Percentiles rank a stretch among this genome's conserved stretches.
Conservation (phyloP, 148 eudicot genomes). For the Vaccinium vitisidaea region DNA sequence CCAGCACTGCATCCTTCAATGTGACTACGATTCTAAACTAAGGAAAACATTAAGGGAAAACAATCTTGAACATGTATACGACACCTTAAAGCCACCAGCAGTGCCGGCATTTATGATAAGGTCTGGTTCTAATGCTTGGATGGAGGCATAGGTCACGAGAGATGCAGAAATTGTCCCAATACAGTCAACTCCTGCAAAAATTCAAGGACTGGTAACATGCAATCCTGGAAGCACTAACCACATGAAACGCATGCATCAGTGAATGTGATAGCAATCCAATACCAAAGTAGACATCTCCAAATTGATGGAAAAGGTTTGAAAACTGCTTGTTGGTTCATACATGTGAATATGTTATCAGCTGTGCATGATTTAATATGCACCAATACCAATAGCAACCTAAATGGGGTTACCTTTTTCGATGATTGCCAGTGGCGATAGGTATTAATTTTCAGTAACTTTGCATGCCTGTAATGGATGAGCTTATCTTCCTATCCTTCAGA, state of each 20-base stretch:
- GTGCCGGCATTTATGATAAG: constrained; percentile 98
- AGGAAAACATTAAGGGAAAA: neutral
- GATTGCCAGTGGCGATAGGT: neutral
- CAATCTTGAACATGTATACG: neutral
- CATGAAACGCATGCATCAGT: neutral
- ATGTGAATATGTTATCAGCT: neutral
- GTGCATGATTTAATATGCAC: neutral
- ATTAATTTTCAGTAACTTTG: neutral
- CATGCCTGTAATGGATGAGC: neutral
- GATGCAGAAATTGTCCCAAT: constrained; percentile 92
- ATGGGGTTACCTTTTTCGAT: neutral
- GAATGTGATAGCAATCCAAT: neutral
- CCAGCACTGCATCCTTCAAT: constrained; percentile 7
- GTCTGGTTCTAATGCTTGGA: constrained; percentile 87
- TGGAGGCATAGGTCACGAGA: constrained; percentile 81
- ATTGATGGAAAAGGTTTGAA: neutral
- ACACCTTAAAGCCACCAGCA: constrained; percentile 94
- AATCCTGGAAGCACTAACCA: constrained; percentile 6
- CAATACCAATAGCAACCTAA: neutral
- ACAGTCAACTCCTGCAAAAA: constrained; percentile 73
- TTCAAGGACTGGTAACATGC: constrained; percentile 7
- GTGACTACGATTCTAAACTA: neutral
- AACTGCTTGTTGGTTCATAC: neutral
- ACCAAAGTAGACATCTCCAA: neutral
- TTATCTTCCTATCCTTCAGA: neutral